Base-by-base conservation (phyloP, 2,329 filamentous ascomycete species). In the Epicoccum nigrum region DNA sequence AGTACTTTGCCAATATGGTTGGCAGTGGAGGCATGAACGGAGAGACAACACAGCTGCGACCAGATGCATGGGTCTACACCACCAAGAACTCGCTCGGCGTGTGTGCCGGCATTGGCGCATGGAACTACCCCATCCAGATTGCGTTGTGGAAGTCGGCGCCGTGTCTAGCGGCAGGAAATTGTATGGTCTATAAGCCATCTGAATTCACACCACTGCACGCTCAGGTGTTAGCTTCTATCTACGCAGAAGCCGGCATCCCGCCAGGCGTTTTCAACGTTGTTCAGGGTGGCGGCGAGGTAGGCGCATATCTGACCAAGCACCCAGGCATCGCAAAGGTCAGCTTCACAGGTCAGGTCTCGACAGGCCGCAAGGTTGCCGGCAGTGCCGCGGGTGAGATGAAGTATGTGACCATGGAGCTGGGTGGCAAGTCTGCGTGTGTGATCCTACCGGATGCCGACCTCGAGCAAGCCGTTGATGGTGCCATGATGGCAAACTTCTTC, bases 401-500 rank as follows among this genome's bases (percentile, higher is more conserved):
- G 76, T 91, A 92, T 68, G 87, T 94, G 40, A 96, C 92, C 16
- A 92, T 95, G 88, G 92, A 96, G 75, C 82, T 96, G 0, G 92
- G 92, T 46, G 92, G 92, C 41, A 96, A 96, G 77, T 91, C 87
- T 54, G 89, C 91, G 0, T 79, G 91, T 33, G 79, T 96, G 42
- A 81, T 96, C 38, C 83, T 96, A 1, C 89, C 89, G 1, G 91
- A 95, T 65, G 89, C 88, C 13, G 84, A 90, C 43, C 73, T 93
- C 16, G 86, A 90, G 37, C 84, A 85, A 64, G 92, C 92, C n/a
- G 92, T 90, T 27, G 87, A 96, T 65, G 88, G 90, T 23, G 91
- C 90, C 57, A 92, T 96, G 88, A 90, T 95, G 80, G 92, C 91
- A 63, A 96, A 96, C 74, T 96, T 96, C 77, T 96, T 89, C 80